These are phyloP conservation scores for Sclerotinia nivalis DNA, from an alignment of 2,329 filamentous ascomycete genomes.

Conservation along the genomic window DNA sequence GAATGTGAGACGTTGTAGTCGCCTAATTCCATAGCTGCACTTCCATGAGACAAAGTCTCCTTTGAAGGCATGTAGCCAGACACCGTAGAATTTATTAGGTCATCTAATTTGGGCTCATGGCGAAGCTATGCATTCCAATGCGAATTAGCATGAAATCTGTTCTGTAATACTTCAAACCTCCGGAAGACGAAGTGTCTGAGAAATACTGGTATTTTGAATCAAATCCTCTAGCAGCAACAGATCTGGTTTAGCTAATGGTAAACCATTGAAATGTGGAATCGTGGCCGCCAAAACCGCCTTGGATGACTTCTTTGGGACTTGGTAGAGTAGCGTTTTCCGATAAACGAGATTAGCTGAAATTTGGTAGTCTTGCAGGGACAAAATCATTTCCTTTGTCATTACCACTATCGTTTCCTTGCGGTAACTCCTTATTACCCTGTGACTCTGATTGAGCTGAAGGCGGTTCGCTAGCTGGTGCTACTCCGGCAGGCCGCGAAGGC, in stretches of 20 bases:
- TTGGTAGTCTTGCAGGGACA: slow-evolving; percentile 59
- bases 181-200: slow-evolving; percentile 81
- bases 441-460: not conserved
- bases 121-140: not conserved
- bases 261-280: slow-evolving; percentile 70
- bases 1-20: not conserved
- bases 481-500: slow-evolving; percentile 7
- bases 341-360: slow-evolving; percentile 46
- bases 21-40: slow-evolving; percentile 10
- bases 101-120: not conserved
- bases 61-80: not conserved
- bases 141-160: slow-evolving; percentile 58
- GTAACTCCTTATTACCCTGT: not conserved
- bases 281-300: slow-evolving; percentile 67
- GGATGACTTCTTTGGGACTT: not conserved
- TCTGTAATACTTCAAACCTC: slow-evolving; percentile 73
- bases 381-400: slow-evolving; percentile 45
- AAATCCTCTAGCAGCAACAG: slow-evolving; percentile 74
- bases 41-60: too few relatives aligned
- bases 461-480: not conserved
- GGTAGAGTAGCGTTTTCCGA: not conserved
- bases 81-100: not conserved
- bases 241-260: slow-evolving; percentile 71
- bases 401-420: not conserved
- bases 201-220: slow-evolving; percentile 82